phyloP scores from a whole-genome alignment of 208 protist species.

The Herpetomonas tarakana region DNA sequence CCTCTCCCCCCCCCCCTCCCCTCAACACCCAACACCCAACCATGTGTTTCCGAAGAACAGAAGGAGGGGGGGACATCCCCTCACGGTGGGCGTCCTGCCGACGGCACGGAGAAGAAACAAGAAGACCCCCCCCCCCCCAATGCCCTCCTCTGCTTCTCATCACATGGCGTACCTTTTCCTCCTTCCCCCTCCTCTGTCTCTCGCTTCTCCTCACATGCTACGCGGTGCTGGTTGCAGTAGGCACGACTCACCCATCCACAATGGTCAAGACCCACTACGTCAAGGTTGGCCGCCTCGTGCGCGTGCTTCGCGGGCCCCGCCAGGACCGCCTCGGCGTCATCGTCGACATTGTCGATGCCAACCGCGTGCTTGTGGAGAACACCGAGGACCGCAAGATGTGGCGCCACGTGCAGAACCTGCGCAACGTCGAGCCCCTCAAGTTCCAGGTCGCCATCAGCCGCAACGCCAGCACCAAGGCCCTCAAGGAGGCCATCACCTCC shows the following conservation, averaged over 20 bases:
- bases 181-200: too few relatives aligned
- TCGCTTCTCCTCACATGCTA: neutral
- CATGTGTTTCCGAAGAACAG: too few relatives aligned
- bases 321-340: slow-evolving; percentile 69
- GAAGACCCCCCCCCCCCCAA: neutral
- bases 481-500: slow-evolving; percentile 67
- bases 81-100: too few relatives aligned
- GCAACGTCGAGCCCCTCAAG: slow-evolving; percentile 86
- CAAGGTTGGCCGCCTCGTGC: slow-evolving; percentile 46
- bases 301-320: slow-evolving; percentile 54
- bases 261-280: slow-evolving; percentile 73
- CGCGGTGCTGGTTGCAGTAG: too few relatives aligned
- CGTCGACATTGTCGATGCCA: slow-evolving; percentile 89
- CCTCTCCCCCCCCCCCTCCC: too few relatives aligned
- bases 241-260: slow-evolving; percentile 8
- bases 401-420: slow-evolving; percentile 88
- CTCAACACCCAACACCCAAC: too few relatives aligned
- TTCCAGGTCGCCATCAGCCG: slow-evolving; percentile 52
- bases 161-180: slow-evolving; percentile 4
- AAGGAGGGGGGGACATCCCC: too few relatives aligned
- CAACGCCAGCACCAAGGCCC: slow-evolving; percentile 72
- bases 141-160: neutral
- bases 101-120: too few relatives aligned
- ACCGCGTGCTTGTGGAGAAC: slow-evolving; percentile 90
- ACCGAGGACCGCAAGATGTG: slow-evolving; percentile 87